Evolutionary conservation across 257 asterid genomes (phyloP), one percentile per base, ranked within the genome.

Genomic region (Scutellaria galericulata): DNA sequence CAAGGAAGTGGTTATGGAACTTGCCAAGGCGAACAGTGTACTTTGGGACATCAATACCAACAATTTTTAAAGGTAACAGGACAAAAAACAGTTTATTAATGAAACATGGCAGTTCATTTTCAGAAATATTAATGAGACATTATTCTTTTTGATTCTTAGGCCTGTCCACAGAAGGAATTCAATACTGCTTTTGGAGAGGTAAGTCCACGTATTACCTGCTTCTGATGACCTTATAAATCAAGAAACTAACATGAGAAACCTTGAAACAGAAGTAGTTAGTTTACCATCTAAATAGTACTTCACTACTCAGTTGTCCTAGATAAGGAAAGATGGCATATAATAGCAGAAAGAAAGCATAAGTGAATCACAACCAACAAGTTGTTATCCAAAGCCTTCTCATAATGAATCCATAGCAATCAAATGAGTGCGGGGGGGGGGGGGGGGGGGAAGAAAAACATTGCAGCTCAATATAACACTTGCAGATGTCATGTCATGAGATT

Each of bases 121-220:
- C 44, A 12, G 37, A 70, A 57, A 50, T 54, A 71, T 35, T 78
- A 61, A 78, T 54, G 74, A 31, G 53, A 61, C 54, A 70, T 31
- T 39, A 58, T 37, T 48, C 79, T 31, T 69, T 67, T 22, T 81
- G 76, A 41, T 75, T 74, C 65, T 77, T 83, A 95, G 99, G 99
- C 52, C 78, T 95, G 75, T 70, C 88, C 61, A 88, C 96, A 2
- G 91, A 86, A 77, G 95, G 83, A 62, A 95, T 95, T 69, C 98
- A 91, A 62, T 84, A 84, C 83, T 92, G 98, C 85, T 95, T 95
- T 78, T 95, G 99, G 99, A 87, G 87, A 92, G 99, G 99, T 95
- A 84, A 44, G 83, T 63, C 53, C 27, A 42, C 18, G 20, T 44
- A 75, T 78, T 47, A 61, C 64, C 61, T 74, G 74, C 68, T 56